Evolutionary conservation across 306 rosid genomes (phyloP), one percentile per base, ranked within the genome.

Genomic region (Cyamopsis tetragonoloba): DNA sequence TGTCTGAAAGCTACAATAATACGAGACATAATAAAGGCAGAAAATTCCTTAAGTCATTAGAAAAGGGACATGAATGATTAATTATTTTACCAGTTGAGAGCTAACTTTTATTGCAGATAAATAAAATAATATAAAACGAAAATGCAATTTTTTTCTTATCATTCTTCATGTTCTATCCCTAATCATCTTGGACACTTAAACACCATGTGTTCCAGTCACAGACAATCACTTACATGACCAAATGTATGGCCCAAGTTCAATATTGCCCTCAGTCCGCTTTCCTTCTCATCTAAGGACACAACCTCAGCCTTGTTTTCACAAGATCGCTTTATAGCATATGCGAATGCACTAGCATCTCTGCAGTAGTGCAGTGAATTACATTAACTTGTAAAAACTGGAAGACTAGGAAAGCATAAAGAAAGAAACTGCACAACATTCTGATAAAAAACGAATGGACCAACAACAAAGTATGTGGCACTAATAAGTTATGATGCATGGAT

Each of bases 231-330:
- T 72, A 95, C 97, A 71, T 95, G 97, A 49, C 97, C 99, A 71
- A 95, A 95, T 62, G 99, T 95, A 80, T 95, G 99, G 44, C 97
- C 99, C 85, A 95, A 82, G 81, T 95, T 95, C 81, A 90, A 70
- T 56, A 89, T 90, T 49, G 97, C 99, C 79, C 99, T 86, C 70
- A 93, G 34, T 80, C 99, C 99, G 77, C 97, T 79, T 83, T 95
- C 99, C 79, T 79, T 95, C 88, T 95, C 97, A 68, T 95, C 97
- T 57, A 86, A 73, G 44, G 97, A 88, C 47, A 93, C 99, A 75
- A 95, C 92, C 85, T 86, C 86, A 0, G 99, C 97, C 89, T 95
- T 86, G 84, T 86, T 95, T 78, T 95, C 96, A 71, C 97, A 95
- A 1, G 99, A 95, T 51, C 87, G 92, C 83, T 88, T 90, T 71